Conservation (phyloP, 2,329 filamentous ascomycete species). For the Penicillium brasilianum region DNA sequence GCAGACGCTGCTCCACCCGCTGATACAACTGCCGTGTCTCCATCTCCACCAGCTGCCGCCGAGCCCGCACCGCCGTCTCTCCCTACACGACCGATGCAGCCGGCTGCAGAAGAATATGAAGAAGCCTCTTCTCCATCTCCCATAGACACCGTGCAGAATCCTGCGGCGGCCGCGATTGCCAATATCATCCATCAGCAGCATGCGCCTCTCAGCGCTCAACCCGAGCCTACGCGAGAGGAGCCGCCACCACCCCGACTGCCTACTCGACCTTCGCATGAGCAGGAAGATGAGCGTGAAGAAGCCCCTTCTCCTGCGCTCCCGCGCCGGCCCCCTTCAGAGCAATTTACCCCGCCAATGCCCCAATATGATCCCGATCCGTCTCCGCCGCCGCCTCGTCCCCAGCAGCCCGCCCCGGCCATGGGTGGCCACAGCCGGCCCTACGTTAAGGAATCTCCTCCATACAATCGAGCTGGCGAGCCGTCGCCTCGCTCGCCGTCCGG, state of each 20-base stretch:
- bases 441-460: conserved; percentile 60
- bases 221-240: conserved; percentile 36
- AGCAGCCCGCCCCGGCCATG: conserved; percentile 26
- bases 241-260: conserved; percentile 41
- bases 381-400: conserved; percentile 47
- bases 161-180: conserved; percentile 63
- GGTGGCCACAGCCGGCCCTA: conserved; percentile 45
- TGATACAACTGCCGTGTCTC: conserved; percentile 37
- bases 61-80: conserved; percentile 49
- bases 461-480: conserved; percentile 57
- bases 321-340: conserved; percentile 63
- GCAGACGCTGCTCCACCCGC: conserved; percentile 56
- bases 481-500: conserved; percentile 70
- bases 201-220: conserved; percentile 36
- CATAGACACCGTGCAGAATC: conserved; percentile 54
- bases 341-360: conserved; percentile 61
- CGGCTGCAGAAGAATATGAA: conserved; percentile 35
- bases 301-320: conserved; percentile 60
- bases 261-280: conserved; percentile 62
- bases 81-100: conserved; percentile 36
- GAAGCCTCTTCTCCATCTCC: conserved; percentile 40
- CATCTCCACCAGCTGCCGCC: conserved; percentile 34
- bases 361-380: conserved; percentile 60
- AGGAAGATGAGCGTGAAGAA: conserved; percentile 62
- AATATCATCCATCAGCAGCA: conserved; percentile 50